Evolutionary conservation across 441 rosid species (phyloP).

Genomic region (Francoa sonchifolia): DNA sequence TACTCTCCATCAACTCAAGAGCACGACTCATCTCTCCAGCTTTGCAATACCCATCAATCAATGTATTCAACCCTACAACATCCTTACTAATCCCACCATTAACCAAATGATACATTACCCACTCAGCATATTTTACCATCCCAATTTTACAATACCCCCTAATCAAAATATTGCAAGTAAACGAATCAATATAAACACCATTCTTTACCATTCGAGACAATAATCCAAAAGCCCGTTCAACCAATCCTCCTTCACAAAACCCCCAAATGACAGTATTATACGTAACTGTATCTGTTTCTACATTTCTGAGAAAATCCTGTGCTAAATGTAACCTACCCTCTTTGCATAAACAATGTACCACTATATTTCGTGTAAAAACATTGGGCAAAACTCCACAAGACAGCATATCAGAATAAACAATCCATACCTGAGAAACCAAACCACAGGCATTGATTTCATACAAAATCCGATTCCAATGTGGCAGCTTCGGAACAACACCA

Average conservation of each 20-base stretch:
- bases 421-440: constrained; percentile 14
- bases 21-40: constrained; percentile 34
- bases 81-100: constrained; percentile 35
- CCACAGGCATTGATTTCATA: constrained; percentile 13
- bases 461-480: constrained; percentile 11
- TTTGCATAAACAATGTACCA: constrained; percentile 77
- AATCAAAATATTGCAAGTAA: constrained; percentile 58
- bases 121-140: constrained; percentile 36
- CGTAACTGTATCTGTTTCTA: constrained; percentile 44
- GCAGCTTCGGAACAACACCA: constrained; percentile 7
- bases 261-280: constrained; percentile 77
- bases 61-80: constrained; percentile 36
- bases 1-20: constrained; percentile 27
- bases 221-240: constrained; percentile 42
- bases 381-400: constrained; percentile 45
- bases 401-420: constrained; percentile 40
- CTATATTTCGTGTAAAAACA: constrained; percentile 50
- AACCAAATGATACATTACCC: constrained; percentile 39
- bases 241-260: constrained; percentile 55
- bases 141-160: constrained; percentile 66
- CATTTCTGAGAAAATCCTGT: constrained; percentile 37
- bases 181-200: constrained; percentile 40
- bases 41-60: constrained; percentile 52
- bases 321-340: constrained; percentile 45
- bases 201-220: constrained; percentile 71